A percentile compares a stretch with the other conserved stretches of the same genome.
Evolutionary conservation across 805 yeast genomes (phyloP).

Genomic region (Naumovozyma baii): DNA sequence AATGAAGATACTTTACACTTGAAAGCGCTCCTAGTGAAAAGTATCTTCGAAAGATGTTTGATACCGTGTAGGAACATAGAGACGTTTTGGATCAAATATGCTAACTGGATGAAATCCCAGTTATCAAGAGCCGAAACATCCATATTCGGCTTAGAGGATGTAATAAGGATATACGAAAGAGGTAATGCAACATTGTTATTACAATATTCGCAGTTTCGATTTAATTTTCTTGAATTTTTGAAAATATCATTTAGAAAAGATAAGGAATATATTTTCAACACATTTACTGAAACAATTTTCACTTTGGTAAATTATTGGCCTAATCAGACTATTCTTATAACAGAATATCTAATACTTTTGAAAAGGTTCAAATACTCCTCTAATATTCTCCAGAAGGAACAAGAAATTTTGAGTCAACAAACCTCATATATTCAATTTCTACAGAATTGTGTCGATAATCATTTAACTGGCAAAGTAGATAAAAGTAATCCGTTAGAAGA

Average conservation of each 20-base stretch:
- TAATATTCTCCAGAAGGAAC: slow-evolving; percentile 10
- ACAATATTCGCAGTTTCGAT: slow-evolving; percentile 10
- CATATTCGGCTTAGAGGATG: slow-evolving; percentile 18
- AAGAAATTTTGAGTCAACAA: slow-evolving; percentile 16
- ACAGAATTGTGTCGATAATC: slow-evolving; percentile 16
- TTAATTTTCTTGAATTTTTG: slow-evolving; percentile 14
- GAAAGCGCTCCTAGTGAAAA: slow-evolving; percentile 28
- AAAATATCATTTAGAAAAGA: slow-evolving; percentile 8
- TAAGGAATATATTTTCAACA: slow-evolving; percentile 8
- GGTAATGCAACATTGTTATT: slow-evolving; percentile 39
- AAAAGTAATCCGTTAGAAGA: slow-evolving; percentile 21
- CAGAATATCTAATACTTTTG: slow-evolving; percentile 16
- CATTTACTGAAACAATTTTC: slow-evolving; percentile 9
- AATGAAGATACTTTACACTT: slow-evolving; percentile 23
- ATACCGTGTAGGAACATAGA: slow-evolving; percentile 55
- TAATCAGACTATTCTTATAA: slow-evolving; percentile 10
- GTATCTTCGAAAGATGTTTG: slow-evolving; percentile 64
- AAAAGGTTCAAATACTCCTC: slow-evolving; percentile 17
- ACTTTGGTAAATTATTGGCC: slow-evolving; percentile 12
- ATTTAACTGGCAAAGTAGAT: slow-evolving; percentile 16
- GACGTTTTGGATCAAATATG: slow-evolving; percentile 60
- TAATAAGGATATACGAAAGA: slow-evolving; percentile 40
- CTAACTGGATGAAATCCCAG: slow-evolving; percentile 37
- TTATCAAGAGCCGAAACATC: slow-evolving; percentile 19
- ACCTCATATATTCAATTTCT: slow-evolving; percentile 17